phyloP scores from a whole-genome alignment of 2,329 filamentous ascomycete genomes.

The Pseudogymnoascus sp. region DNA sequence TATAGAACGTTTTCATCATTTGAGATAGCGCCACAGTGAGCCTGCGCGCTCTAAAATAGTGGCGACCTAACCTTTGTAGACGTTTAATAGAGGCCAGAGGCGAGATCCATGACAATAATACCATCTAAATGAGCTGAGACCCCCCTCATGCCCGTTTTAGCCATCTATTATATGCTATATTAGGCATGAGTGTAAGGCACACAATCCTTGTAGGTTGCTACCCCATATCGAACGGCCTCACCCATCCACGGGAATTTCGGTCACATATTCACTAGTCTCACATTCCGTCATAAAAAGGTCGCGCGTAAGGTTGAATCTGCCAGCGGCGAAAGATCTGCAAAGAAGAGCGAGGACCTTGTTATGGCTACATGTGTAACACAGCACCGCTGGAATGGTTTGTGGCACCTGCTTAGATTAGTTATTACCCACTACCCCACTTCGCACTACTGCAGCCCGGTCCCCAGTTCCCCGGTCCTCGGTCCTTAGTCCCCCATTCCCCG shows the following conservation, averaged over 20 bases:
- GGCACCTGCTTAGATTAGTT: not conserved
- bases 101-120: not conserved
- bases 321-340: no score
- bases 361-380: no score
- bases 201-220: no score
- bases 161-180: no score
- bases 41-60: not conserved
- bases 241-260: not conserved
- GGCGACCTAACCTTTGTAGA: not conserved
- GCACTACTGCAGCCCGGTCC: not conserved
- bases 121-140: not conserved
- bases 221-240: not conserved
- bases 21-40: not conserved
- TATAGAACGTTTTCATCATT: not conserved
- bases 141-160: no score
- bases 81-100: not conserved
- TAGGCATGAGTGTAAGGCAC: no score
- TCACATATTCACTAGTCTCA: not conserved
- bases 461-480: not conserved
- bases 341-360: no score
- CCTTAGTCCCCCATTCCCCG: not conserved
- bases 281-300: not conserved
- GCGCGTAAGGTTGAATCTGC: not conserved
- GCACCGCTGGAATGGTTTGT: not conserved
- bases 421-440: not conserved